Conservation (phyloP, 1,284 basidiomycete species). For the Malassezia furfur region DNA sequence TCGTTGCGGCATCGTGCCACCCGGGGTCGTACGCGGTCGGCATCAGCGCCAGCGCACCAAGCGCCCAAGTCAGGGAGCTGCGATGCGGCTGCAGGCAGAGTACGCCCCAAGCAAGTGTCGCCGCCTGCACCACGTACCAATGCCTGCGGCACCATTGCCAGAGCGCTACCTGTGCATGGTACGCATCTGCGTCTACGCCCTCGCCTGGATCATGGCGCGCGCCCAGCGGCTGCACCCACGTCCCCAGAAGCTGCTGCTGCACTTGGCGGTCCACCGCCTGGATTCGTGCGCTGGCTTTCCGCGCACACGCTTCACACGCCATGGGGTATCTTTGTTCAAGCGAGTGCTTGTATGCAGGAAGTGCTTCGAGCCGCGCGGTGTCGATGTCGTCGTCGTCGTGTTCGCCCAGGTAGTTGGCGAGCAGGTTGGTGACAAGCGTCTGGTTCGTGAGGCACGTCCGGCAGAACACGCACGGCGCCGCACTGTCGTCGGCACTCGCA, state of each 20-base stretch:
- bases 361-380: slow-evolving; percentile 13
- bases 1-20: neutral
- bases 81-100: neutral
- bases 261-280: slow-evolving; percentile 21
- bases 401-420: slow-evolving; percentile 31
- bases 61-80: neutral
- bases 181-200: no score
- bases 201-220: no score
- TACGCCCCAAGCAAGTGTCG: neutral
- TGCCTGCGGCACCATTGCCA: no score
- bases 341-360: slow-evolving; percentile 25
- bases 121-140: no score
- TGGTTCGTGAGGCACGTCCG: slow-evolving; percentile 40
- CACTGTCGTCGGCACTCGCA: neutral
- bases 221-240: slow-evolving; percentile 23
- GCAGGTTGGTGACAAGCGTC: slow-evolving; percentile 30
- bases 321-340: slow-evolving; percentile 30
- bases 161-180: no score
- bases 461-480: slow-evolving; percentile 23
- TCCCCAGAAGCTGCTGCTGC: slow-evolving; percentile 22
- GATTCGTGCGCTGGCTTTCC: slow-evolving; percentile 19
- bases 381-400: slow-evolving; percentile 19
- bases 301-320: slow-evolving; percentile 25
- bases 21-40: neutral
- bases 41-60: neutral